Evolutionary conservation across 1,139 yeast genomes (phyloP).

Genomic region (Suhomyces ambrosiae): DNA sequence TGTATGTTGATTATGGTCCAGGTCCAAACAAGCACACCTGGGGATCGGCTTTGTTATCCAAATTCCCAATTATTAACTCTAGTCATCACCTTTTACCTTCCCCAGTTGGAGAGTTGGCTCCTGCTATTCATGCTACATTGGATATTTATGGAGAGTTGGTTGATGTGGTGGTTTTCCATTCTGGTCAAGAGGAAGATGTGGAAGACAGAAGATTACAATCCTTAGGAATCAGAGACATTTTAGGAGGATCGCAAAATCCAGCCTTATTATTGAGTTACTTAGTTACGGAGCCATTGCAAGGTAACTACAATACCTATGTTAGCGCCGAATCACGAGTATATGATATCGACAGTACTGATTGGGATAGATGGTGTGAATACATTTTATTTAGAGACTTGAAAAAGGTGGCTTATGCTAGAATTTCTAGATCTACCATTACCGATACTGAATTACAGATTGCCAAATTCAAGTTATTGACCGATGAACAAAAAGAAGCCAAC

Average conservation of each 20-base stretch:
- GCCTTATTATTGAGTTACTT: slow-evolving; percentile 81
- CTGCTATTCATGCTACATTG: slow-evolving; percentile 94
- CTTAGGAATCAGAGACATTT: slow-evolving; percentile 69
- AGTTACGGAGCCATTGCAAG: slow-evolving; percentile 83
- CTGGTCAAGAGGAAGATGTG: slow-evolving; percentile 96
- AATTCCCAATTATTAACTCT: slow-evolving; percentile 88
- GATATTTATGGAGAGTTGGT: slow-evolving; percentile 85
- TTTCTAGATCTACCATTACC: slow-evolving; percentile 89
- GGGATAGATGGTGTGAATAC: slow-evolving; percentile 99
- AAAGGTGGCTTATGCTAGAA: slow-evolving; percentile 92
- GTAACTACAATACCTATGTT: slow-evolving; percentile 90
- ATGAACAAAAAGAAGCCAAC: slow-evolving; percentile 38
- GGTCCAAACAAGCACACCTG: slow-evolving; percentile 98
- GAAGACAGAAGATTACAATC: slow-evolving; percentile 92
- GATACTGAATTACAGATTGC: slow-evolving; percentile 97
- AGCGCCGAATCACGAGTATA: slow-evolving; percentile 83
- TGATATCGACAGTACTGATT: slow-evolving; percentile 90
- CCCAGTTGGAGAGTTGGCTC: slow-evolving; percentile 97
- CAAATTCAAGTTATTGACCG: slow-evolving; percentile 69
- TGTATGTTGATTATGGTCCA: slow-evolving; percentile 96
- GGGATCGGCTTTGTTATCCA: slow-evolving; percentile 92
- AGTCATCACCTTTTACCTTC: slow-evolving; percentile 90
- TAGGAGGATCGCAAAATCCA: slow-evolving; percentile 80
- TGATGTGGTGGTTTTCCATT: slow-evolving; percentile 94
- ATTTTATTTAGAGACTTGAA: slow-evolving; percentile 83